Evolutionary conservation across 495 filamentous ascomycete species (phyloP).

Genomic region (Aspergillus ostianus): DNA sequence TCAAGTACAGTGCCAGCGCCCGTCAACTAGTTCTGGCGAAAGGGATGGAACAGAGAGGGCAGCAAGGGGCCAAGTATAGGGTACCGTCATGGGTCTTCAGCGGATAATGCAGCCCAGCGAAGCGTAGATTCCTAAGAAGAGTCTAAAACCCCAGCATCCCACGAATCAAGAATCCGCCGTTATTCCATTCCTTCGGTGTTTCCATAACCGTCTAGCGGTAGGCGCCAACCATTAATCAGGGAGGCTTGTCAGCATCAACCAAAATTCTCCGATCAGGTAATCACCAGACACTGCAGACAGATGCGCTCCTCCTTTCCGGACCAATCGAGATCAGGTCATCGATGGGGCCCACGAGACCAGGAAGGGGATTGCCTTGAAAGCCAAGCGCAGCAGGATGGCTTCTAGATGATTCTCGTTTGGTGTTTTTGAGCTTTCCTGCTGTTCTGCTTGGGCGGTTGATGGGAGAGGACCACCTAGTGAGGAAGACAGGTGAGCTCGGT

Average conservation of each 20-base stretch:
- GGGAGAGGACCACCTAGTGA: too few relatives aligned
- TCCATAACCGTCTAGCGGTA: neutral
- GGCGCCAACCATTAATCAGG: neutral
- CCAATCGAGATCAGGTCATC: constrained; percentile 16
- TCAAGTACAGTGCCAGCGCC: neutral
- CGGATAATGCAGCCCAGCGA: neutral
- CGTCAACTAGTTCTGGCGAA: neutral
- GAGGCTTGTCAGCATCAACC: neutral
- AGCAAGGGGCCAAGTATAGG: neutral
- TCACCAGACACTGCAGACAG: constrained; percentile 11
- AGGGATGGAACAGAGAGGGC: constrained; percentile 2
- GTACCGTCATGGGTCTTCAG: constrained; percentile 3
- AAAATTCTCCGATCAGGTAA: constrained; percentile 3
- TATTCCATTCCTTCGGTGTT: constrained; percentile 3
- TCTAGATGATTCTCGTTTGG: neutral
- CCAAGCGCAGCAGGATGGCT: neutral
- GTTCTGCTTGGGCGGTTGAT: too few relatives aligned
- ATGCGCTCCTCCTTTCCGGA: neutral
- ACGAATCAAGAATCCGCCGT: neutral
- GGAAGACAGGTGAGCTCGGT: too few relatives aligned
- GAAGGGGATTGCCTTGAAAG: neutral
- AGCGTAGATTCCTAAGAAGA: constrained; percentile 5
- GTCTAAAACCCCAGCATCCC: neutral
- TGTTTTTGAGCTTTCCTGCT: too few relatives aligned
- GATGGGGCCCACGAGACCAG: constrained; percentile 12